These are phyloP conservation scores for Podila horticola DNA, from an alignment of 192 early-diverging fungal genomes.

Conservation along the genomic window DNA sequence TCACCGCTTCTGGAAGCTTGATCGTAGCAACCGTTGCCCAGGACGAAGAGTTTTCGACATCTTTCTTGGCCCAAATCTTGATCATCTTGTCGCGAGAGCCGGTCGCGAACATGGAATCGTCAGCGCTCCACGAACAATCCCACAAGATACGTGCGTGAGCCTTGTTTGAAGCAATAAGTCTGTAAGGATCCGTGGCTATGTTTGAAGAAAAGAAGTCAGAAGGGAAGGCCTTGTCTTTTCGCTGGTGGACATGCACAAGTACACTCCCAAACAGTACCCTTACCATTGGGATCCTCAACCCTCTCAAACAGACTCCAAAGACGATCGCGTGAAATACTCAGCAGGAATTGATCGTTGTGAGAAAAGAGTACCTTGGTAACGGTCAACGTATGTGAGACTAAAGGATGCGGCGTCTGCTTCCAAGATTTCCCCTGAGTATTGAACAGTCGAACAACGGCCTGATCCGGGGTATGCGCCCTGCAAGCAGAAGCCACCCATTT, in stretches of 20 bases:
- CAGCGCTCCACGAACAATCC: slow-evolving; percentile 86
- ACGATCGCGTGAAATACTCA: slow-evolving; percentile 90
- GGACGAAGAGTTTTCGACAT: slow-evolving; percentile 10
- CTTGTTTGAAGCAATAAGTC: slow-evolving; percentile 67
- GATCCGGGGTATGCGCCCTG: slow-evolving; percentile 74
- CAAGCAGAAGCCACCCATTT: slow-evolving; percentile 78
- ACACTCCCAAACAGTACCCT: background rate
- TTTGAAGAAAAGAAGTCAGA: background rate
- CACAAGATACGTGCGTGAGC: slow-evolving; percentile 96
- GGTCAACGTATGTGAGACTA: slow-evolving; percentile 82
- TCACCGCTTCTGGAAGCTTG: slow-evolving; percentile 84
- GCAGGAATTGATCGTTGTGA: slow-evolving; percentile 71
- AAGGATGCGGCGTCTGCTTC: slow-evolving; percentile 68
- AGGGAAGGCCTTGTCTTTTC: too few relatives aligned
- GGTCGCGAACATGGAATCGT: slow-evolving; percentile 86
- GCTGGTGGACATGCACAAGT: background rate
- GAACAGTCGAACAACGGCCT: slow-evolving; percentile 81
- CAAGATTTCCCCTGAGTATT: slow-evolving; percentile 65
- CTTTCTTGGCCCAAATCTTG: slow-evolving; percentile 74
- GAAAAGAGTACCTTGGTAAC: slow-evolving; percentile 88
- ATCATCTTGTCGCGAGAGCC: slow-evolving; percentile 93
- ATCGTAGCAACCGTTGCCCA: slow-evolving; percentile 68
- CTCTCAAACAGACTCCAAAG: slow-evolving; percentile 84
- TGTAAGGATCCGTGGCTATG: slow-evolving; percentile 61
- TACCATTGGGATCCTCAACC: slow-evolving; percentile 50